A percentile compares a stretch with the other conserved stretches of the same genome.
These are phyloP conservation scores for Achaetomiella virescens DNA, from an alignment of 495 filamentous ascomycete species.

Conservation along the genomic window DNA sequence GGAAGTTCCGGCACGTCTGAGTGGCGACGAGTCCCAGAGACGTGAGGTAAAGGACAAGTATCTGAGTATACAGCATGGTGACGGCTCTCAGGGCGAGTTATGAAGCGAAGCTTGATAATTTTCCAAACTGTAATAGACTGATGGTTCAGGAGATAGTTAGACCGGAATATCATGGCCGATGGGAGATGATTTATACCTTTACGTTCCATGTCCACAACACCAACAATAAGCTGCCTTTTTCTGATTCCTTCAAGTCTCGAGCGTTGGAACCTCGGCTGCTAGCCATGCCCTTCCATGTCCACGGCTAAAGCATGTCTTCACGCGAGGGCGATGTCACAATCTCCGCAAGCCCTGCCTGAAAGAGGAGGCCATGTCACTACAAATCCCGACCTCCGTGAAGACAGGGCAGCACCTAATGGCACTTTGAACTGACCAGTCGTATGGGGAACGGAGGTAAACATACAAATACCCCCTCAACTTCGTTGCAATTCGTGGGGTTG, in stretches of 20 bases:
- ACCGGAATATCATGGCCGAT: background rate
- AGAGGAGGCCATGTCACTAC: background rate
- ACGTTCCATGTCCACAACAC: background rate
- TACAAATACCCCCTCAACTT: no score
- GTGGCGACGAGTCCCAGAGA: background rate
- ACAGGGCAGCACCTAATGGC: no score
- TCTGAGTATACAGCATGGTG: background rate
- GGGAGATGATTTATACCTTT: background rate
- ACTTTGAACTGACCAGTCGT: no score
- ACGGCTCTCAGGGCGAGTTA: background rate
- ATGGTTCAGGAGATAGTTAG: no score
- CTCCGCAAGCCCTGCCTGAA: background rate
- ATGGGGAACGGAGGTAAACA: no score
- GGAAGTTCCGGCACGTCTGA: background rate
- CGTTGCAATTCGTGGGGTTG: no score
- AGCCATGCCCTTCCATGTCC: background rate
- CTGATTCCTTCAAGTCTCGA: background rate
- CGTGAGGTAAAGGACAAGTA: background rate
- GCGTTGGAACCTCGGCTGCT: conserved; percentile 3
- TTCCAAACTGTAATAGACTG: no score
- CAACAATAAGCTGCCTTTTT: background rate
- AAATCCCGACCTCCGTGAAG: no score
- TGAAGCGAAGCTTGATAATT: no score
- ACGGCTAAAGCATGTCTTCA: background rate
- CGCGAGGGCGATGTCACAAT: background rate